Evolutionary conservation across 257 asterid species (phyloP).

Genomic region (Solanum sitiens): DNA sequence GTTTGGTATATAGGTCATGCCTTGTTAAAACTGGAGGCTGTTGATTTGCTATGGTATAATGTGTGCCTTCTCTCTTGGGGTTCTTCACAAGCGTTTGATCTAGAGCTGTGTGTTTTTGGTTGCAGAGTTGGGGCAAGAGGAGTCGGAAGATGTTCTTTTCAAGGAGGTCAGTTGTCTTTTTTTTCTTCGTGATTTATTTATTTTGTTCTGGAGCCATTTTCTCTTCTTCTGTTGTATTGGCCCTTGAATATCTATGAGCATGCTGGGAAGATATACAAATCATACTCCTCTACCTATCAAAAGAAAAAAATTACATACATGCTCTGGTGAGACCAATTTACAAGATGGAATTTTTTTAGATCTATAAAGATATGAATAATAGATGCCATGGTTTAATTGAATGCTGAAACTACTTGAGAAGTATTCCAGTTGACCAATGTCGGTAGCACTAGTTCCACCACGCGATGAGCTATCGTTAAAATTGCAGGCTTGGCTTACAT

Average conservation of each 20-base stretch:
- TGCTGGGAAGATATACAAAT: neutral
- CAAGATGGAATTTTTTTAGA: neutral
- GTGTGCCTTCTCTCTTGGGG: neutral
- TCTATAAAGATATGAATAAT: neutral
- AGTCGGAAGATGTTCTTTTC: constrained; percentile 80
- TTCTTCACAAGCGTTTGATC: neutral
- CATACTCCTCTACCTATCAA: neutral
- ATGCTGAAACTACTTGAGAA: neutral
- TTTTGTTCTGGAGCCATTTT: neutral
- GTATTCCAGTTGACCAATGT: neutral
- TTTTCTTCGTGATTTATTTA: neutral
- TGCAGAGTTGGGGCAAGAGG: constrained; percentile 88
- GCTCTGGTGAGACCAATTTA: neutral
- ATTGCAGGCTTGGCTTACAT: constrained; percentile 92
- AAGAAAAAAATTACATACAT: neutral
- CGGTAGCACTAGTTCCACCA: neutral
- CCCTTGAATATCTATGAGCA: neutral
- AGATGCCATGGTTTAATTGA: neutral
- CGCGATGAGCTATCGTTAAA: neutral
- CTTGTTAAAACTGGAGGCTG: neutral
- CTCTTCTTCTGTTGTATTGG: neutral
- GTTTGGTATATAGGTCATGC: neutral
- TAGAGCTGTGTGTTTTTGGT: constrained; percentile 14
- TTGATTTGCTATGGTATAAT: neutral
- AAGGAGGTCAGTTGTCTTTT: constrained; percentile 54